Conservation (phyloP, 1,284 basidiomycete genomes). For the Heliocybe sulcata region DNA sequence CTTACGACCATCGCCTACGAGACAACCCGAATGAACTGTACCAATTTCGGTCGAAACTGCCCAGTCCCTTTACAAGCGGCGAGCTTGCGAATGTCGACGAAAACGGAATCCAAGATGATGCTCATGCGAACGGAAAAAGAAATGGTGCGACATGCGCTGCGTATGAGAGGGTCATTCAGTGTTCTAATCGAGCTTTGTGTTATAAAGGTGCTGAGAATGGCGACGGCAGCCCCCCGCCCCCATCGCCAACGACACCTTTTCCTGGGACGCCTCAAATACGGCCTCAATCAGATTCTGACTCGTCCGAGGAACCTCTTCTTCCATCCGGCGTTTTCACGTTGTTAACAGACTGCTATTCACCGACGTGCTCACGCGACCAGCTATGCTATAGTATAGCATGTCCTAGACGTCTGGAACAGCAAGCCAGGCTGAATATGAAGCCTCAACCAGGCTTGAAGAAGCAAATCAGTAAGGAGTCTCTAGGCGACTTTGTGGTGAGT, state of each 20-base stretch:
- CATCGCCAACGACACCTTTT: constrained; percentile 26
- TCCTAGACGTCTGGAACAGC: constrained; percentile 90
- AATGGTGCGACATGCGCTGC: constrained; percentile 10
- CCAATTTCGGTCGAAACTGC: constrained; percentile 77
- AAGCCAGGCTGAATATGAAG: constrained; percentile 89
- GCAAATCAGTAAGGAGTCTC: constrained; percentile 75
- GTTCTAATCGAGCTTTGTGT: constrained; percentile 6
- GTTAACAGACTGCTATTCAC: constrained; percentile 96
- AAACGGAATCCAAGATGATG: constrained; percentile 23
- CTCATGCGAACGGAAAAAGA: constrained; percentile 18
- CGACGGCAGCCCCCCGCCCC: constrained; percentile 29
- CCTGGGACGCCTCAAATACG: constrained; percentile 16
- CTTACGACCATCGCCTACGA: constrained; percentile 93
- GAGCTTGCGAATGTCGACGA: constrained; percentile 41
- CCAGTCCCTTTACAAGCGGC: constrained; percentile 75
- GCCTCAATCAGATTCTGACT: constrained; percentile 36
- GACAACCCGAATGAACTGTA: constrained; percentile 90
- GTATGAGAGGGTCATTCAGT: constrained; percentile 2
- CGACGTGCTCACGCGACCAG: constrained; percentile 90
- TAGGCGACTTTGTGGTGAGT: constrained; percentile 74
- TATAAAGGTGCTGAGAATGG: constrained; percentile 16
- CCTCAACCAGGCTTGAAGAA: constrained; percentile 83
- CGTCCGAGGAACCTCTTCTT: constrained; percentile 61
- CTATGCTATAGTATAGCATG: constrained; percentile 98
- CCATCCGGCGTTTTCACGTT: constrained; percentile 97